Evolutionary conservation across 345 rosid genomes (phyloP), one percentile per base, ranked within the genome.

Genomic region (Populus simonii): DNA sequence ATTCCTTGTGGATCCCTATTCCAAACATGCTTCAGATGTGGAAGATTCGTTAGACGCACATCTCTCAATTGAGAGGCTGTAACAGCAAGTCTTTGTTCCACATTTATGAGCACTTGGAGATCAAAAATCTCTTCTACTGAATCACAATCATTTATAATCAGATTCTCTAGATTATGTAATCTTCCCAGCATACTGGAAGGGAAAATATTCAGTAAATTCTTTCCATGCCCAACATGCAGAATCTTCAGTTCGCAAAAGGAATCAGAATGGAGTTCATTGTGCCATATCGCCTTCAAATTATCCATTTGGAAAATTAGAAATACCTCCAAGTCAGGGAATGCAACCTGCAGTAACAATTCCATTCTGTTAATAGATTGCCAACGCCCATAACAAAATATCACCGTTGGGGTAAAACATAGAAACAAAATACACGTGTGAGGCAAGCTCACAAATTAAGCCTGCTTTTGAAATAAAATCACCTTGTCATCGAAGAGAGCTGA

Each of bases 251-350:
- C 67, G 55, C 62, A 2, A 1, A 84, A 85, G 17, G 79, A 73
- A 72, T 79, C 80, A 7, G 45, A 63, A 0, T 49, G 22, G 10
- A 51, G 70, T 68, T 82, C 76, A 51, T 73, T 7, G 11, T 57
- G 8, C 80, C 85, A 80, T 73, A 82, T 49, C 71, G 39, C 68
- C 51, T 27, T 75, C 76, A 80, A 63, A 39, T 41, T 80, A 57
- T 69, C 25, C 77, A 85, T 33, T 25, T 63, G 0, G 27, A 35
- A 27, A 35, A 85, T 73, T n/a, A 4, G 5, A 27, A 85, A 2
- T 22, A 41, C n/a, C 63, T 85, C 83, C 67, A 82, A 33, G 38
- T 29, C 68, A 51, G 85, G 80, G 66, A 82, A 71, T 51, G 70
- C 49, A 17, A 77, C 80, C 84, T 85, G 78, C 38, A 29, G 6